Base-by-base conservation (phyloP, 768 basidiomycete genomes). In the Dioszegia hungarica region DNA sequence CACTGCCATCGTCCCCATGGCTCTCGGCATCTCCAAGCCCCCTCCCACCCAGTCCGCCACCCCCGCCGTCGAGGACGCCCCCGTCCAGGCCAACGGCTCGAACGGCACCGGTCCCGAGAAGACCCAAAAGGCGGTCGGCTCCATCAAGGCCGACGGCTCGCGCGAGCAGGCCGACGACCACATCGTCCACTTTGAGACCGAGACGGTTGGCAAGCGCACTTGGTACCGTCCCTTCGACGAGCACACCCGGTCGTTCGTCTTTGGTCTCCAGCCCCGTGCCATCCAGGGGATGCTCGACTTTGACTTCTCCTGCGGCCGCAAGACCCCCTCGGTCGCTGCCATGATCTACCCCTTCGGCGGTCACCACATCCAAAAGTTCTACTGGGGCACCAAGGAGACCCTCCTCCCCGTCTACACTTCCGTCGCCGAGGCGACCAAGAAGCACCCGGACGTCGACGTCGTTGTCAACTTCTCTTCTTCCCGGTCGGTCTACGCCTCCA, bases 261-360 rank as follows among this genome's bases (percentile, higher is more conserved):
- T 92, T 69, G 94, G 94, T 77, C 89, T 98, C 61, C 95, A 98
- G 80, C 95, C 95, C 44, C 90, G 95, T 73, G 95, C 95, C 28
- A 98, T 99, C 77, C 95, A 99, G 78, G 95, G 87, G 68, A 88
- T 88, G 87, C 86, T 99, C 57, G 95, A 99, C 83, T 99, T 99
- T 65, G 95, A 99, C 82, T 99, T 86, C 80, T 91, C 90, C 14
- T 99, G 95, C 79, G 93, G 93, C 17, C 89, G 95, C 61, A 77
- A 83, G 43, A 83, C 87, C 19, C 92, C 95, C 34, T 88, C 86
- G 43, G 95, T 98, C 63, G 93, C 95, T 27, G 95, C 95, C 36
- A 99, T 98, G 94, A 95, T 99, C 75, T 99, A 99, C 78, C 95
- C 94, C 75, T 99, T 99, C 79, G 95, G 94, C 73, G 94, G 94